A percentile compares a stretch with the other conserved stretches of the same genome.
Evolutionary conservation across 2,329 filamentous ascomycete genomes (phyloP).

Genomic region (Botrytis squamosa): DNA sequence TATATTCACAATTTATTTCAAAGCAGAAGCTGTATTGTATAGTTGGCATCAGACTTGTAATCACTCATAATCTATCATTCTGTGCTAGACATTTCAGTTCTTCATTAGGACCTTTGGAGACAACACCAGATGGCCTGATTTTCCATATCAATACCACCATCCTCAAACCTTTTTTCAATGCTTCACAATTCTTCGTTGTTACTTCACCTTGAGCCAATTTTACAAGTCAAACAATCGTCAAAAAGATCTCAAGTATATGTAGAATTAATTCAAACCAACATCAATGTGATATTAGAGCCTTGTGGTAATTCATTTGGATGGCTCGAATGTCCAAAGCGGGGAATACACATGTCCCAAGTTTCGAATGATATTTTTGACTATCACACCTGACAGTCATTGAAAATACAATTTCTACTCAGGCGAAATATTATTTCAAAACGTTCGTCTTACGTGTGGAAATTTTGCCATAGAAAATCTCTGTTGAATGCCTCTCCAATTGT

Average conservation of each 20-base stretch:
- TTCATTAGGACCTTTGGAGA: not conserved
- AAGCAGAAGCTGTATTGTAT: not conserved
- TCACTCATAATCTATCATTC: not conserved
- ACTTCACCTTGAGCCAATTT: not conserved
- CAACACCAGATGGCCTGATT: not conserved
- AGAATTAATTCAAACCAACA: not conserved
- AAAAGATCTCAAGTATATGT: not conserved
- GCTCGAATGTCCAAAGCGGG: not conserved
- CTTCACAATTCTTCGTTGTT: not conserved
- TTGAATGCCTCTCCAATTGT: not conserved
- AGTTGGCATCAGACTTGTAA: not conserved
- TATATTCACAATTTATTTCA: not conserved
- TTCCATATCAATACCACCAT: not conserved
- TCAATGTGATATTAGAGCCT: not conserved
- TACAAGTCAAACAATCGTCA: too few species aligned
- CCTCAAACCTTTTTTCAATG: not conserved
- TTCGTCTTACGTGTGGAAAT: rapidly evolving
- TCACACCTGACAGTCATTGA: not conserved
- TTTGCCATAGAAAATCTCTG: rapidly evolving
- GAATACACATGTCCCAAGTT: not conserved
- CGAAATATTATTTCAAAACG: not conserved
- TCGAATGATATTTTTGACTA: not conserved
- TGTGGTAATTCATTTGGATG: too few species aligned
- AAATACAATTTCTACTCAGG: not conserved
- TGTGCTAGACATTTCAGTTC: not conserved